A percentile compares a stretch with the other conserved stretches of the same genome.
phyloP scores from a whole-genome alignment of 306 rosid genomes.

The Medicago ruthenica region DNA sequence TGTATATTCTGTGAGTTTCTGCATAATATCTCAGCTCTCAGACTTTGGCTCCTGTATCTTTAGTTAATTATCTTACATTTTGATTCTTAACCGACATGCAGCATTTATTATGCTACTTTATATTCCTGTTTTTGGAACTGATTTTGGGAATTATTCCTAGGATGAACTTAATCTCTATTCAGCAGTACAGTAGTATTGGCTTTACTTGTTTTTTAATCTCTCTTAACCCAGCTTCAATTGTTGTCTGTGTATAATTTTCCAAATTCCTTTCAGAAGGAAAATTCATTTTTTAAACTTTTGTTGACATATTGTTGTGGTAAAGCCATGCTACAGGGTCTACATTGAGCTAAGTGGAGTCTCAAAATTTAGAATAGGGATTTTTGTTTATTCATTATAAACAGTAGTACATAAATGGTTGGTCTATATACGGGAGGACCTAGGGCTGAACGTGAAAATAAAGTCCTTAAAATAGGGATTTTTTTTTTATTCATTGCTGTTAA shows the following conservation, averaged over 20 bases:
- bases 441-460: too few species aligned
- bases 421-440: too few species aligned
- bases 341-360: too few species aligned
- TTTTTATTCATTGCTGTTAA: too few species aligned
- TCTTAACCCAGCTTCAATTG: slow-evolving; percentile 4
- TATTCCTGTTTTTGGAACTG: neutral
- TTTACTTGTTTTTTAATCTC: neutral
- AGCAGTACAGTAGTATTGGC: neutral
- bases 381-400: neutral
- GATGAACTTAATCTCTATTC: slow-evolving; percentile 7
- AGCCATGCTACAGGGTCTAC: too few species aligned
- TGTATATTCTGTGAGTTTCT: slow-evolving; percentile 17
- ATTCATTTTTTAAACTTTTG: too few species aligned
- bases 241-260: neutral
- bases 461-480: too few species aligned
- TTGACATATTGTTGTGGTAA: too few species aligned
- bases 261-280: neutral
- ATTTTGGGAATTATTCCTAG: neutral
- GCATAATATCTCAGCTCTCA: slow-evolving; percentile 1
- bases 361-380: neutral
- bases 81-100: neutral
- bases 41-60: neutral
- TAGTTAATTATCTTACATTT: neutral
- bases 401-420: too few species aligned
- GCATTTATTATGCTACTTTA: neutral